Percentiles rank a stretch among this genome's conserved stretches.
phyloP scores from a whole-genome alignment of 2,329 filamentous ascomycete genomes.

The Monosporascus sp. region DNA sequence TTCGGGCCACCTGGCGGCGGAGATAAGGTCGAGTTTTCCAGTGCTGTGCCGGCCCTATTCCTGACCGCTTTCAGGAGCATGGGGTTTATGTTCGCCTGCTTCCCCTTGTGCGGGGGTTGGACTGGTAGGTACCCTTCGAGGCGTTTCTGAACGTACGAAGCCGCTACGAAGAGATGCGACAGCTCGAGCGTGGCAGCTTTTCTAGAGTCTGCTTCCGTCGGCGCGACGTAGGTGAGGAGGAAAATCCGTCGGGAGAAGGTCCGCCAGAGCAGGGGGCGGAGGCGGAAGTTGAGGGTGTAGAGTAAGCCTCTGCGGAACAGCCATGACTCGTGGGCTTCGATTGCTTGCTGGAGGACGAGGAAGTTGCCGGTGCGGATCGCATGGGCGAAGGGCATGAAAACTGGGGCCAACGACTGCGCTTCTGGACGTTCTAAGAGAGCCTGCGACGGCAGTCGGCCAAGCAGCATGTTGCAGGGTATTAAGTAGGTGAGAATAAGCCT shows the following conservation, averaged over 20 bases:
- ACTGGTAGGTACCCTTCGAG: conserved; percentile 53
- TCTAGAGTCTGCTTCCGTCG: conserved; percentile 48
- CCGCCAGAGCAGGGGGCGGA: conserved; percentile 80
- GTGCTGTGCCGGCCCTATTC: conserved; percentile 35
- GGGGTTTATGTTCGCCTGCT: conserved; percentile 40
- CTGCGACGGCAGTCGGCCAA: conserved; percentile 74
- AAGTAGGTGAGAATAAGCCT: conserved; percentile 78
- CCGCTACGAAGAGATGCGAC: conserved; percentile 58
- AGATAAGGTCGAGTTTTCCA: conserved; percentile 34
- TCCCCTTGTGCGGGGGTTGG: conserved; percentile 22
- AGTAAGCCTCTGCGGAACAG: conserved; percentile 72
- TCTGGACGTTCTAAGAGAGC: conserved; percentile 65
- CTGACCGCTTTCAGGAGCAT: conserved; percentile 48
- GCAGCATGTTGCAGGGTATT: conserved; percentile 74
- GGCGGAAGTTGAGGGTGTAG: conserved; percentile 68
- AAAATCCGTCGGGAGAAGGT: conserved; percentile 75
- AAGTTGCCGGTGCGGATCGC: conserved; percentile 73
- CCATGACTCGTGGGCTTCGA: conserved; percentile 63
- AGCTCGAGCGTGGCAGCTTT: conserved; percentile 73
- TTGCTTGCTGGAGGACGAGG: conserved; percentile 63
- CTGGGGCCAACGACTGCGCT: conserved; percentile 55
- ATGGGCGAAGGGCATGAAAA: conserved; percentile 68
- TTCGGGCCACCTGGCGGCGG: conserved; percentile 43
- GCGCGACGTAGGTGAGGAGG: conserved; percentile 69
- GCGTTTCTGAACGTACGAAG: conserved; percentile 59